Conservation (phyloP, 1,139 yeast species). For the Nakaseomyces kungkrabaensis region DNA sequence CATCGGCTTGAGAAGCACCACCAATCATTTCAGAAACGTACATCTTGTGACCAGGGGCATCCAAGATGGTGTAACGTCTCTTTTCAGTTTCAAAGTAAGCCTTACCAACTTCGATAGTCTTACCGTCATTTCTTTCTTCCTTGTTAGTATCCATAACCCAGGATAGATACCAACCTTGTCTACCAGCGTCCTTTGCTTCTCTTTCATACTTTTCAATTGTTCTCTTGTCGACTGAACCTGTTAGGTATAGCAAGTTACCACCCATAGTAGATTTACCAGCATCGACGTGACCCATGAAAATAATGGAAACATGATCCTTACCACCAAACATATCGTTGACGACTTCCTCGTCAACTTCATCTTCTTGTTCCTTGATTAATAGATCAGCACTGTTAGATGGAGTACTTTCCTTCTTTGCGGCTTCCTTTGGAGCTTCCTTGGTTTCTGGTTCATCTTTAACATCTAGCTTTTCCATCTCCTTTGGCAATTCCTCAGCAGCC, state of each 20-base stretch:
- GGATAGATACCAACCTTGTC: slow-evolving; percentile 98
- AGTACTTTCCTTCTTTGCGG: slow-evolving; percentile 9
- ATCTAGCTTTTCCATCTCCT: slow-evolving; percentile 17
- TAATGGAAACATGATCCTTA: slow-evolving; percentile 91
- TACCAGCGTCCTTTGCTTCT: slow-evolving; percentile 98
- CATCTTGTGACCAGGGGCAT: slow-evolving; percentile 99
- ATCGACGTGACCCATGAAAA: slow-evolving; percentile 99
- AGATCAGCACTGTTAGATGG: slow-evolving; percentile 30
- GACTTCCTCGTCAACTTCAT: slow-evolving; percentile 76
- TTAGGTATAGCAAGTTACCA: slow-evolving; percentile 83
- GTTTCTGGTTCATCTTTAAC: slow-evolving; percentile 14
- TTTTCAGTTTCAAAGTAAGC: slow-evolving; percentile 95
- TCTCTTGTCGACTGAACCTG: slow-evolving; percentile 97
- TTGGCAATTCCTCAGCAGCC: slow-evolving; percentile 13
- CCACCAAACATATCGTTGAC: slow-evolving; percentile 92
- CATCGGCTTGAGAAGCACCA: slow-evolving; percentile 97
- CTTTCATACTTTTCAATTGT: slow-evolving; percentile 97
- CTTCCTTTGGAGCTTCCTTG: slow-evolving; percentile 1
- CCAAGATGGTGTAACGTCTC: slow-evolving; percentile 94
- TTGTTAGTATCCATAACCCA: slow-evolving; percentile 99
- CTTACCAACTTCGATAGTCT: slow-evolving; percentile 97
- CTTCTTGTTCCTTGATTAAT: slow-evolving; percentile 66
- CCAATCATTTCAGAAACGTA: slow-evolving; percentile 99
- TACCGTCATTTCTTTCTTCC: slow-evolving; percentile 97
- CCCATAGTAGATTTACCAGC: slow-evolving; percentile 99